A percentile compares a stretch with the other conserved stretches of the same genome.
These are phyloP conservation scores for Entelexis sorbosivorans DNA, from an alignment of 1,139 yeast genomes.

Conservation along the genomic window DNA sequence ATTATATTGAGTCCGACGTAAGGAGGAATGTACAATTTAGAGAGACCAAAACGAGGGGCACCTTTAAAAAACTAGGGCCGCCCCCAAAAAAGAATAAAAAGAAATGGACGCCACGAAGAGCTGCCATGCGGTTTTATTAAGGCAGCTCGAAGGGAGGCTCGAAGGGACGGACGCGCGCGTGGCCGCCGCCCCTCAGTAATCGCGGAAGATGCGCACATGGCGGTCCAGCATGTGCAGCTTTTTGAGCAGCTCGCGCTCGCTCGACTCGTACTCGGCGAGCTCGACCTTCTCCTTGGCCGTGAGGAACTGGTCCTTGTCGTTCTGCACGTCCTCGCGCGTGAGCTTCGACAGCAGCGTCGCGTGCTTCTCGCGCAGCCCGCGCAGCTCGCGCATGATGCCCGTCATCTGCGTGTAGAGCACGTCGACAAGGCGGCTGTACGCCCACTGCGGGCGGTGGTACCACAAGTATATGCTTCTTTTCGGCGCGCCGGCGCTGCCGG, in stretches of 20 bases:
- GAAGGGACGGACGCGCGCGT: no score
- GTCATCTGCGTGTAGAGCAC: slow-evolving; percentile 60
- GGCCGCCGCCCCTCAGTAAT: no score
- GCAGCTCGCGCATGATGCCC: slow-evolving; percentile 46
- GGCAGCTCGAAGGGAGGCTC: no score
- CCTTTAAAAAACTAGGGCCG: no score
- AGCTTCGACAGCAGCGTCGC: slow-evolving; percentile 63
- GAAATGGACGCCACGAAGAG: no score
- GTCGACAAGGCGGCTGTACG: slow-evolving; percentile 42
- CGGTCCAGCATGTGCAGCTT: slow-evolving; percentile 31
- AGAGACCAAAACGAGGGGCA: no score
- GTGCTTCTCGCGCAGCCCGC: slow-evolving; percentile 49
- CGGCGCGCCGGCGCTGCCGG: slow-evolving; percentile 42
- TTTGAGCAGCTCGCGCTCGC: slow-evolving; percentile 30
- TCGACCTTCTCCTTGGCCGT: slow-evolving; percentile 67
- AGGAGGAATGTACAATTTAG: not conserved
- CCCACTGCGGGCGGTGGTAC: slow-evolving; percentile 51
- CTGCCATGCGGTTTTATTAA: no score
- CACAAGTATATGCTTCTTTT: slow-evolving; percentile 76
- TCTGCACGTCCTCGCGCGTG: slow-evolving; percentile 81
- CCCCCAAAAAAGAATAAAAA: no score
- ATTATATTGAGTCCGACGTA: no score
- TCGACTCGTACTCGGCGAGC: slow-evolving; percentile 40
- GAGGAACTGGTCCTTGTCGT: slow-evolving; percentile 63
- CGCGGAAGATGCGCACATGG: slow-evolving; percentile 33